Percentiles rank a stretch among this genome's conserved stretches.
Conservation (phyloP, 1,284 basidiomycete genomes). For the Mycena sp. region DNA sequence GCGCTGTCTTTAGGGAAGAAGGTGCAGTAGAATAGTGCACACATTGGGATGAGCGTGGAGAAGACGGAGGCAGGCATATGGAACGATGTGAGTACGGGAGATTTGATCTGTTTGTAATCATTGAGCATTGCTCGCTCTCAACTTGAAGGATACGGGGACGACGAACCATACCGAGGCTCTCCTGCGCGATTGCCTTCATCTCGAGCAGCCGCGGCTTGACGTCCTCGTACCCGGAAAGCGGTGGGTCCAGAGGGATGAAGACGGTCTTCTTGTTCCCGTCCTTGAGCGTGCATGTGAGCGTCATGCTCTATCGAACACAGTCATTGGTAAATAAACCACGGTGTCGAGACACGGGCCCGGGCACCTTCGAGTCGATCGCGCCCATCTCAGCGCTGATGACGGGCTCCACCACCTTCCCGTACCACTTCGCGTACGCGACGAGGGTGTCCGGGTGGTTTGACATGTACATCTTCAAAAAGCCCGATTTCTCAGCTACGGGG, state of each 20-base stretch:
- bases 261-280: conserved; percentile 58
- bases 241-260: conserved; percentile 70
- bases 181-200: conserved; percentile 80
- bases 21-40: conserved; percentile 40
- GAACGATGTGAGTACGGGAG: conserved; percentile 67
- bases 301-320: conserved; percentile 18
- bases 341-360: no score
- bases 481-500: conserved; percentile 77
- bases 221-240: conserved; percentile 76
- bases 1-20: conserved; percentile 48
- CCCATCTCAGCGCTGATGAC: conserved; percentile 26
- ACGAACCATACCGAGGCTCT: conserved; percentile 78
- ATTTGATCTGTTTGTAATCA: conserved; percentile 59
- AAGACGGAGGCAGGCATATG: conserved; percentile 42
- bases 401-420: conserved; percentile 60
- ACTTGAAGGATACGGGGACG: neutral
- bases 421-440: conserved; percentile 80
- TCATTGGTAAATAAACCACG: no score
- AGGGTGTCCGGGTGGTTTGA: conserved; percentile 81
- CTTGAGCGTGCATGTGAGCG: conserved; percentile 70
- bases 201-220: conserved; percentile 79
- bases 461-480: conserved; percentile 82
- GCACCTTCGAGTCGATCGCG: conserved; percentile 31
- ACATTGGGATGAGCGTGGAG: conserved; percentile 26
- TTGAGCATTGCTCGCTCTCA: neutral